These are phyloP conservation scores for Tylopilus sp. DNA, from an alignment of 768 basidiomycete genomes.

Conservation along the genomic window DNA sequence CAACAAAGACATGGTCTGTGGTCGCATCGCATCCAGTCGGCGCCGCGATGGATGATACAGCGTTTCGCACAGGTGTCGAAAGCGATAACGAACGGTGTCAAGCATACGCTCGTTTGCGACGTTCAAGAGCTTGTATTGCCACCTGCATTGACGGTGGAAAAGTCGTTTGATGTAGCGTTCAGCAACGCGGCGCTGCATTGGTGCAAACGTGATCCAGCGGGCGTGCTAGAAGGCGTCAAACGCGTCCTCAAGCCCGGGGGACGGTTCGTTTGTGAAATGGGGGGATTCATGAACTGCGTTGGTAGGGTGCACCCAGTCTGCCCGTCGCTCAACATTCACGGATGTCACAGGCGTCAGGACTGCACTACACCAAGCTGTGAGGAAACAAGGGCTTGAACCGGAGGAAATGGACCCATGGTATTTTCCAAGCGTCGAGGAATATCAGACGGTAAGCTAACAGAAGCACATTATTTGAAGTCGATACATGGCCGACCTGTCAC, in stretches of 20 bases:
- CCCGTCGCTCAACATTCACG: slow-evolving; percentile 1
- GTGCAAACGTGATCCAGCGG: slow-evolving; percentile 73
- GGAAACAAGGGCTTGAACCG: slow-evolving; percentile 55
- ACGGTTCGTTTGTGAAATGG: slow-evolving; percentile 72
- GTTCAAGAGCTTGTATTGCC: slow-evolving; percentile 46
- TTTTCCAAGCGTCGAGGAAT: slow-evolving; percentile 72
- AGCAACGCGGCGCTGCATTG: slow-evolving; percentile 81
- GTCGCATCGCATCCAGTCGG: not conserved
- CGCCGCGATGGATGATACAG: not conserved
- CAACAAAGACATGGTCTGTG: slow-evolving; percentile 68
- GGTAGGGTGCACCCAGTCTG: slow-evolving; percentile 37
- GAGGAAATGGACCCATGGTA: slow-evolving; percentile 73
- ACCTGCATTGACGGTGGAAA: slow-evolving; percentile 24
- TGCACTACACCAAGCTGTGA: slow-evolving; percentile 52
- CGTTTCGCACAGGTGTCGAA: slow-evolving; percentile 45
- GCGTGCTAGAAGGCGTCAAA: slow-evolving; percentile 60
- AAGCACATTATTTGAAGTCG: too few relatives aligned
- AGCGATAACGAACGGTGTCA: slow-evolving; percentile 45
- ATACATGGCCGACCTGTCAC: not conserved
- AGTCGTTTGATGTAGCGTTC: slow-evolving; percentile 71
- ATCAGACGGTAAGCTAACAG: slow-evolving; percentile 53
- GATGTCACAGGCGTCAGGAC: slow-evolving; percentile 53
- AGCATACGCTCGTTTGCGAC: slow-evolving; percentile 50
- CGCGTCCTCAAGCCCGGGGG: slow-evolving; percentile 66
- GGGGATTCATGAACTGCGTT: slow-evolving; percentile 69